Conservation (phyloP, 495 filamentous ascomycete genomes). For the Podospora pseudocomata region DNA sequence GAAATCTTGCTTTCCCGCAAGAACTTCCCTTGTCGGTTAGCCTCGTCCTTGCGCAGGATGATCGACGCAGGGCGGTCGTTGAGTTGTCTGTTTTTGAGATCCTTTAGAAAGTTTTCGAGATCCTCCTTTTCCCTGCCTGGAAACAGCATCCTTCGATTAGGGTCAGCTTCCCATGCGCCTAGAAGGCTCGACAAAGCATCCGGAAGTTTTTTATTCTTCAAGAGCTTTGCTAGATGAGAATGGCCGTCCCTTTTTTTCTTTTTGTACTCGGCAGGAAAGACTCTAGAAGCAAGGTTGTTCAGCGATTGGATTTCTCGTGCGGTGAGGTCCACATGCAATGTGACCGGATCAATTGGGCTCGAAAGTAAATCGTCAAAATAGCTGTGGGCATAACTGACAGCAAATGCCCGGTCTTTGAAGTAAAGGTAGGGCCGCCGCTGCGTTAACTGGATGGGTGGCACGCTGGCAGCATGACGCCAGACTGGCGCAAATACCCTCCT, state of each 20-base stretch:
- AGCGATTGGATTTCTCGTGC: constrained; percentile 49
- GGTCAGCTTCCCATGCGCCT: constrained; percentile 4
- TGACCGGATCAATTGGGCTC: background rate
- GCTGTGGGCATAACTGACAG: constrained; percentile 19
- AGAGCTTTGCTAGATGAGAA: constrained; percentile 26
- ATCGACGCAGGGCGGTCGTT: constrained; percentile 20
- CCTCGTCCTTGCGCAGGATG: constrained; percentile 29
- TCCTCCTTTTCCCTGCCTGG: constrained; percentile 21
- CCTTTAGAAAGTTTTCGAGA: constrained; percentile 35
- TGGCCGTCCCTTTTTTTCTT: constrained; percentile 12
- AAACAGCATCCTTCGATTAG: constrained; percentile 7
- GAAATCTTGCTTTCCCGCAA: constrained; percentile 28
- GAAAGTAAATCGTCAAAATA: constrained; percentile 11
- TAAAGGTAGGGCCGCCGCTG: background rate
- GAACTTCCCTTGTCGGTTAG: constrained; percentile 24
- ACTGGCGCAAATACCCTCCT: background rate
- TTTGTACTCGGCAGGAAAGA: background rate
- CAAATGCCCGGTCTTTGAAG: constrained; percentile 20
- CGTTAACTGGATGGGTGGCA: background rate
- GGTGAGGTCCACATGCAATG: constrained; percentile 45
- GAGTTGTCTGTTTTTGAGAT: constrained; percentile 25
- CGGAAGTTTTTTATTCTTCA: background rate
- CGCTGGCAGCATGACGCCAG: background rate
- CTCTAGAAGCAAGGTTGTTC: background rate
- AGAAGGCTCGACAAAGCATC: background rate